Evolutionary conservation across 2,329 filamentous ascomycete genomes (phyloP).

Genomic region (Hymenoscyphus salicellus): DNA sequence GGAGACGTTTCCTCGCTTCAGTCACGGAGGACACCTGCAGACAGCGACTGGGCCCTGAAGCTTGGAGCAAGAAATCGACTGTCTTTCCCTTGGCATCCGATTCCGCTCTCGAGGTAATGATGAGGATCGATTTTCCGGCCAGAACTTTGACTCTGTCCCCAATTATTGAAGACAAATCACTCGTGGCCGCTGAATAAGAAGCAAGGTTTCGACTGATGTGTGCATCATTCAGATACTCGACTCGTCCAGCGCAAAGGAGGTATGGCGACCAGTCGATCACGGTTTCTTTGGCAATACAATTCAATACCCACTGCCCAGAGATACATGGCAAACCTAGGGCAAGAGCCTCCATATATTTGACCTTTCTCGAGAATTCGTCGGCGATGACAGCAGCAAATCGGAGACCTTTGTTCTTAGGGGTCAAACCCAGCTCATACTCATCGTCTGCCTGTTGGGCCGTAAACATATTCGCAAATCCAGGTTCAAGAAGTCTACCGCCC

Average conservation of each 20-base stretch:
- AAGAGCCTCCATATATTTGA: constrained; percentile 92
- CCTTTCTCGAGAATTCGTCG: constrained; percentile 78
- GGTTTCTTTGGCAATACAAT: constrained; percentile 60
- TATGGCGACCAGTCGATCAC: constrained; percentile 77
- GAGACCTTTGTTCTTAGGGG: constrained; percentile 48
- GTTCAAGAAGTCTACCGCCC: constrained; percentile 68
- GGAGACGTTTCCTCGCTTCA: constrained; percentile 60
- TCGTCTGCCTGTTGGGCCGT: constrained; percentile 8
- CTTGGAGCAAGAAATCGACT: constrained; percentile 77
- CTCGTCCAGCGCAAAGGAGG: constrained; percentile 80
- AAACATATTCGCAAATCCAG: constrained; percentile 77
- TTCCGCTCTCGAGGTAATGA: constrained; percentile 60
- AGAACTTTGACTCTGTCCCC: constrained; percentile 61
- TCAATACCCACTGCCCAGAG: constrained; percentile 73
- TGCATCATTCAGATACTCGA: constrained; percentile 70
- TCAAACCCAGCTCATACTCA: constrained; percentile 50
- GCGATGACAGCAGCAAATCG: constrained; percentile 85
- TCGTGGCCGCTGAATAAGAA: constrained; percentile 54
- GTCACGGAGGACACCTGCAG: constrained; percentile 62
- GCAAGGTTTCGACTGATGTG: constrained; percentile 69
- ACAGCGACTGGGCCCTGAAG: constrained; percentile 68
- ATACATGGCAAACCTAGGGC: constrained; percentile 86
- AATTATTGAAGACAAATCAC: constrained; percentile 57
- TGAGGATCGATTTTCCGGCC: constrained; percentile 61
- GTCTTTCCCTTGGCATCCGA: constrained; percentile 62